phyloP scores from a whole-genome alignment of 192 early-diverging fungal species.

The Phycomyces blakesleeanus region DNA sequence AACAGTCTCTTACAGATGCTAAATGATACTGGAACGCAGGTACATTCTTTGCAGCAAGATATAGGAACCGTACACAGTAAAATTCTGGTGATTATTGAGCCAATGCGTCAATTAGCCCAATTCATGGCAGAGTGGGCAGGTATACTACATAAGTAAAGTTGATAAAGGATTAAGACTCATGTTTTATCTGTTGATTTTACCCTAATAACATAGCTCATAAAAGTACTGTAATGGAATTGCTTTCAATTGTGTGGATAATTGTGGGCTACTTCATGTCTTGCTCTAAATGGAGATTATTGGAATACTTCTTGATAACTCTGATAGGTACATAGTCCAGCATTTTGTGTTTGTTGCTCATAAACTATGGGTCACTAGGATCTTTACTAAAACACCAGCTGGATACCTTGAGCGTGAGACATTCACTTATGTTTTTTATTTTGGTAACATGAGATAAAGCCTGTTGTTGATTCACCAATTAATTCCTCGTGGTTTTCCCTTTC shows the following conservation, averaged over 20 bases:
- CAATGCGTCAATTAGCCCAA: too few species aligned
- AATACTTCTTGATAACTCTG: background rate
- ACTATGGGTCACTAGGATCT: background rate
- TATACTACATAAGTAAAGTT: background rate
- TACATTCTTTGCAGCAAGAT: too few species aligned
- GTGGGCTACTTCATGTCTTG: background rate
- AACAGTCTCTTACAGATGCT: too few species aligned
- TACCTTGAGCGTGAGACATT: background rate
- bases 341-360: background rate
- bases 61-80: too few species aligned
- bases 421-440: background rate
- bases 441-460: background rate
- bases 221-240: background rate
- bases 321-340: background rate
- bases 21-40: too few species aligned
- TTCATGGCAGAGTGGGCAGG: too few species aligned
- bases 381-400: background rate
- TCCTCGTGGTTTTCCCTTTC: background rate
- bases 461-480: background rate
- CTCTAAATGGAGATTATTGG: background rate
- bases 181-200: background rate
- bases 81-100: too few species aligned
- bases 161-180: background rate
- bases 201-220: background rate
- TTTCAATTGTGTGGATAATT: background rate